A percentile compares a stretch with the other conserved stretches of the same genome.
Evolutionary conservation across 495 filamentous ascomycete genomes (phyloP).

Genomic region (Aspergillus sclerotiicarbonarius): DNA sequence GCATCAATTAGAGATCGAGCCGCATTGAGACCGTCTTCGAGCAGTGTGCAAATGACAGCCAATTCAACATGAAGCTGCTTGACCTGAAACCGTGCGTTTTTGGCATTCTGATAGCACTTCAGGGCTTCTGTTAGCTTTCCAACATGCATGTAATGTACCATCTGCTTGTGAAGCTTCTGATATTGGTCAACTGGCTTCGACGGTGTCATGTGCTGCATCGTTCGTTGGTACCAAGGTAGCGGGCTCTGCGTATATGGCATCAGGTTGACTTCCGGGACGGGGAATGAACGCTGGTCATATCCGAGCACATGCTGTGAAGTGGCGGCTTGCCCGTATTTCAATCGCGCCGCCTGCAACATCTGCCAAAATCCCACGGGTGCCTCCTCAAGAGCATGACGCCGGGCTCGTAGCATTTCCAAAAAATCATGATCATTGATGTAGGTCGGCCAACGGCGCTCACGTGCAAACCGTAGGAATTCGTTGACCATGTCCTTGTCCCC

Average conservation of each 20-base stretch:
- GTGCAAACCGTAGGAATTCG: conserved; percentile 27
- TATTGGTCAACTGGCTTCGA: conserved; percentile 31
- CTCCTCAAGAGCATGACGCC: conserved; percentile 32
- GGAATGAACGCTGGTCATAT: conserved; percentile 29
- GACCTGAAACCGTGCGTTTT: conserved; percentile 25
- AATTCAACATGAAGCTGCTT: conserved; percentile 37
- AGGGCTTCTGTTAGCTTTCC: conserved; percentile 34
- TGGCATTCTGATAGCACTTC: conserved; percentile 27
- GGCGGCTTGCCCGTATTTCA: conserved; percentile 30
- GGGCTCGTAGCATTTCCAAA: conserved; percentile 26
- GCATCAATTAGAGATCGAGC: conserved; percentile 33
- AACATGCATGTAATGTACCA: conserved; percentile 38
- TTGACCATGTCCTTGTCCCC: conserved; percentile 31
- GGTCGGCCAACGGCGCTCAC: conserved; percentile 34
- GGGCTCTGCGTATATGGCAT: conserved; percentile 17
- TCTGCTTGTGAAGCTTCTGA: conserved; percentile 35
- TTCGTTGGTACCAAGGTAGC: conserved; percentile 29
- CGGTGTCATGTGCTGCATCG: conserved; percentile 25
- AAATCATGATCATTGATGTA: conserved; percentile 28
- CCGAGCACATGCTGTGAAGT: conserved; percentile 40
- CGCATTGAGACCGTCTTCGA: conserved; percentile 31
- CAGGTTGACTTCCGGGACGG: conserved; percentile 19
- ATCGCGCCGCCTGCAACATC: conserved; percentile 43
- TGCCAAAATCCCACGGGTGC: conserved; percentile 43
- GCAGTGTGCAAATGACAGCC: conserved; percentile 36